Evolutionary conservation across 164 flowering plant genomes (phyloP), one percentile per base, ranked within the genome.

Genomic region (Sedum album): DNA sequence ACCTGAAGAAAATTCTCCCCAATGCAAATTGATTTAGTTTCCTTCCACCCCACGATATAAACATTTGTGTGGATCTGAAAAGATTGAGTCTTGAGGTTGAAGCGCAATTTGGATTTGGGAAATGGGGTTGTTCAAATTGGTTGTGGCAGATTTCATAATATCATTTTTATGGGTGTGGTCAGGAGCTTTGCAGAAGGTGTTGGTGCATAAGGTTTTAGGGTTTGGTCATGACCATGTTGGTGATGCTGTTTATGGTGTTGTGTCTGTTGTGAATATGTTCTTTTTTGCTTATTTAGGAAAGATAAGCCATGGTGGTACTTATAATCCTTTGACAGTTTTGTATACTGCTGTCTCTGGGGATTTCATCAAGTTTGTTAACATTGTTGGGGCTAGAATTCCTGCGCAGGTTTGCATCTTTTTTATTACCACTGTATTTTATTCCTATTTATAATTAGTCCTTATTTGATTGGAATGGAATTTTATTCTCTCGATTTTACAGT

Each of bases 161-260:
- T 85, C 96, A 0, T 82, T 85, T 76, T 79, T 84, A 90, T 90
- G 96, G 96, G 86, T 88, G 14, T 90, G 89, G 80, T 80, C 91
- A 10, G 87, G 89, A 38, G 79, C 74, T 49, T 60, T 84, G 46
- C 75, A 76, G 33, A 85, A 83, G 80, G 20, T 85, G 10, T 75
- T 86, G 26, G 89, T 84, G 1, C 53, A 38, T 73, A 69, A 71
- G 53, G n/a, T 76, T 68, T 39, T 87, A 17, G 89, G 82, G 31
- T 76, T 78, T 11, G 86, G 84, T 5, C 70, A 69, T 46, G 75
- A 77, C 2, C 75, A 79, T 46, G 70, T 9, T 20, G 84, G 79
- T 11, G 95, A 89, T 75, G 28, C 81, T 51, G 13, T 84, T 65
- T 80, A 73, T 68, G 53, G 33, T 7, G 63, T 67, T 48, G 64